Percentiles rank a stretch among this genome's conserved stretches.
Evolutionary conservation across 495 filamentous ascomycete species (phyloP).

Genomic region (Trichoderma erinaceum): DNA sequence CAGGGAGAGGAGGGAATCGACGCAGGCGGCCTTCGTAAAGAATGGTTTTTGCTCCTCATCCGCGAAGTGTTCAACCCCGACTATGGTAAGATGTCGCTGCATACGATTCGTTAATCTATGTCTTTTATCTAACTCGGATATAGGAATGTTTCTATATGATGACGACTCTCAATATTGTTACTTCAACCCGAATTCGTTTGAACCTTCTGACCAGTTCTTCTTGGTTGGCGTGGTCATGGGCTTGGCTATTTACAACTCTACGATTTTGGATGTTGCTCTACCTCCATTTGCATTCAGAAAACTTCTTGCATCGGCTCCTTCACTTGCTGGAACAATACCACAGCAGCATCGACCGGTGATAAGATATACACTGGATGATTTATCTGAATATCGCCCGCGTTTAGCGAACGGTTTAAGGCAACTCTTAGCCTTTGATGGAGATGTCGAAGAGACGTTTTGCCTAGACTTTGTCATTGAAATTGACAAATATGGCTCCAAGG

Average conservation of each 20-base stretch:
- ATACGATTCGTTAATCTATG: background rate
- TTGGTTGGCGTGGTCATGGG: constrained; percentile 84
- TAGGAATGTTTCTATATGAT: constrained; percentile 86
- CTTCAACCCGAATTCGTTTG: constrained; percentile 88
- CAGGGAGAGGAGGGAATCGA: constrained; percentile 87
- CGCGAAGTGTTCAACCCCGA: constrained; percentile 89
- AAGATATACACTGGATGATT: constrained; percentile 73
- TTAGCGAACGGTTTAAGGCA: constrained; percentile 71
- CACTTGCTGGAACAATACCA: constrained; percentile 43
- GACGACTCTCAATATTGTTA: constrained; percentile 94
- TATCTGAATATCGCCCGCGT: constrained; percentile 74
- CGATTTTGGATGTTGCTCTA: constrained; percentile 83
- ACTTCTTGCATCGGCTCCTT: constrained; percentile 65
- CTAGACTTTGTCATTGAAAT: constrained; percentile 75
- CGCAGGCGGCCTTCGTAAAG: constrained; percentile 85
- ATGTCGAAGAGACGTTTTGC: constrained; percentile 77
- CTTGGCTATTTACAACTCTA: constrained; percentile 94
- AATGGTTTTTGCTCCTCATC: constrained; percentile 91
- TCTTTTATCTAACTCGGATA: constrained; percentile 20
- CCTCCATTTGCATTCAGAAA: constrained; percentile 94
- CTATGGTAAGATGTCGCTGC: constrained; percentile 56
- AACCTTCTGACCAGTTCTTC: constrained; percentile 91
- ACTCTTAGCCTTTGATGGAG: constrained; percentile 76
- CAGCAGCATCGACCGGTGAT: constrained; percentile 55
- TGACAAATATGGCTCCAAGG: constrained; percentile 68